A percentile compares a stretch with the other conserved stretches of the same genome.
These are phyloP conservation scores for Leccinum subgranulosum DNA, from an alignment of 768 basidiomycete species.

Conservation along the genomic window DNA sequence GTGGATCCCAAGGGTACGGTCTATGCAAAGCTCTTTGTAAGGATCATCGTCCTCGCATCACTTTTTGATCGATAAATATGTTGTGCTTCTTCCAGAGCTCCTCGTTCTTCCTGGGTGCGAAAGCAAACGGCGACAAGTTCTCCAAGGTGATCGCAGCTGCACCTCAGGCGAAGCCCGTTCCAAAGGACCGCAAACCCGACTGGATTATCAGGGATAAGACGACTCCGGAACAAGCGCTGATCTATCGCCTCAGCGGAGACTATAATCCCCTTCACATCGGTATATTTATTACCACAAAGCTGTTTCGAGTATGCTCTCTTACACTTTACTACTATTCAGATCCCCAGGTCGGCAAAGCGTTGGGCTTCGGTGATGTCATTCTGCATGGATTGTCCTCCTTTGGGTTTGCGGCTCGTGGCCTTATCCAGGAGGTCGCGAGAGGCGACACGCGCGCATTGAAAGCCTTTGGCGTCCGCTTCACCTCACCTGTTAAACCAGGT, in stretches of 20 bases:
- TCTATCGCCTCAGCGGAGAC: slow-evolving; percentile 75
- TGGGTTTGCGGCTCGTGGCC: slow-evolving; percentile 77
- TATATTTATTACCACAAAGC: slow-evolving; percentile 22
- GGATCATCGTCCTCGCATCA: slow-evolving; percentile 9
- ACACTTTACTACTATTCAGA: slow-evolving; percentile 40
- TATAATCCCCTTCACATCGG: slow-evolving; percentile 79
- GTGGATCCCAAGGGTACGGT: slow-evolving; percentile 57
- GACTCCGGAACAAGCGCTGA: slow-evolving; percentile 60
- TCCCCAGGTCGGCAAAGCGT: slow-evolving; percentile 63
- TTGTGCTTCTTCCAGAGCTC: slow-evolving; percentile 41
- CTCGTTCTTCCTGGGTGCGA: slow-evolving; percentile 68
- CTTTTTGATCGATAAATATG: not conserved
- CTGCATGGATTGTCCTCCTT: slow-evolving; percentile 81
- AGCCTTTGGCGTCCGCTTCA: slow-evolving; percentile 74
- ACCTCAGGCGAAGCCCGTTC: slow-evolving; percentile 58
- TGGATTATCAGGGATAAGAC: slow-evolving; percentile 62
- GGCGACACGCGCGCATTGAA: slow-evolving; percentile 61
- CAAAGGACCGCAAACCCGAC: slow-evolving; percentile 59
- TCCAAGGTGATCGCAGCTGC: slow-evolving; percentile 58
- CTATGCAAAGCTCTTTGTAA: slow-evolving; percentile 63
- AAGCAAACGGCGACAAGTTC: slow-evolving; percentile 59
- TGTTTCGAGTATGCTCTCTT: not conserved
- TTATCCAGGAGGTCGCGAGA: slow-evolving; percentile 61
- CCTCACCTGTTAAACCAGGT: slow-evolving; percentile 79
- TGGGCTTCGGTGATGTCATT: slow-evolving; percentile 83